Evolutionary conservation across 2,329 filamentous ascomycete species (phyloP), one percentile per base, ranked within the genome.

Genomic region (Ophidiomyces ophidiicola): DNA sequence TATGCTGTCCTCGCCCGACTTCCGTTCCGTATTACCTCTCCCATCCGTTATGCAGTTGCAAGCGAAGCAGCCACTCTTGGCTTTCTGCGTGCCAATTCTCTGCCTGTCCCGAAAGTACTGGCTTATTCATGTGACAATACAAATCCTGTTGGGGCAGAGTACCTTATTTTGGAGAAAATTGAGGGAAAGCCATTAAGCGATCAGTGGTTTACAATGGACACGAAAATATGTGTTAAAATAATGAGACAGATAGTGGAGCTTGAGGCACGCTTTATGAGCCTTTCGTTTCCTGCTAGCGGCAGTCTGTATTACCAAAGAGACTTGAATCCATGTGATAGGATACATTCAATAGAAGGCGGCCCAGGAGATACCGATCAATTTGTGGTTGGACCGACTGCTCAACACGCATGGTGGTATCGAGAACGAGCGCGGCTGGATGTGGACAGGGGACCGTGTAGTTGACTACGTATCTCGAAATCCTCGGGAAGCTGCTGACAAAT

Each of bases 81-180:
- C 17, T 53, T 57, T 45, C 44, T 57, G 18, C 53, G 51, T n/a
- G n/a, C n/a, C n/a, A n/a, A n/a, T n/a, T n/a, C n/a, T n/a, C n/a
- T n/a, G n/a, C n/a, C n/a, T n/a, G n/a, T n/a, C n/a, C n/a, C n/a
- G n/a, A n/a, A n/a, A n/a, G n/a, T n/a, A n/a, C n/a, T n/a, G n/a
- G n/a, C n/a, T n/a, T n/a, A n/a, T n/a, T n/a, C n/a, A n/a, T n/a
- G n/a, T n/a, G n/a, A n/a, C n/a, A n/a, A n/a, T n/a, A n/a, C n/a
- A 6, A 59, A 59, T 30, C 21, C 52, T 32, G 56, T 55, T 36
- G 54, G 56, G 2, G 53, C 54, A 14, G 55, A 60, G 45, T 60
- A 53, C 15, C 47, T 61, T 11, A 51, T 60, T 20, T 55, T 59
- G 52, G 57, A 58, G 39, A 48, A 50, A 14, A 24, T 58, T 15